phyloP scores from a whole-genome alignment of 331 rosid species.

The Malus hybrid region DNA sequence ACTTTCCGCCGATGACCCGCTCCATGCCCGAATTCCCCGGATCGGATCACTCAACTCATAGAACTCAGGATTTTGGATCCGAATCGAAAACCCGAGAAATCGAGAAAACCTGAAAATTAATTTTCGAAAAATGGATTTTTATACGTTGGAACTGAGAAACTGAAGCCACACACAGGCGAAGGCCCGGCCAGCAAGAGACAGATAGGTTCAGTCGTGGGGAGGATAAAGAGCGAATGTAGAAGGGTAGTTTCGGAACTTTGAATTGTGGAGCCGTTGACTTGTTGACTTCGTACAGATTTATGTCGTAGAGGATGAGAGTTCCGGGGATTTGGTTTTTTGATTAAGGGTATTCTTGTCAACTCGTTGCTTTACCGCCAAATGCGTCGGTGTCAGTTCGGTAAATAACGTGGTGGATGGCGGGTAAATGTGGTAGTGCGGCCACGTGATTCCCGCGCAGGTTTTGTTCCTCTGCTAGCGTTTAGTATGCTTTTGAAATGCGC shows the following conservation, averaged over 20 bases:
- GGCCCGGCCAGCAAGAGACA: not conserved
- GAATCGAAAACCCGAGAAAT: not conserved
- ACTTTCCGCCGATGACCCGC: slow-evolving; percentile 72
- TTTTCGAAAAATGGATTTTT: not conserved
- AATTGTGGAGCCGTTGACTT: not conserved
- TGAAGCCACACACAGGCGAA: slow-evolving; percentile 32
- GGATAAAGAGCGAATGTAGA: not conserved
- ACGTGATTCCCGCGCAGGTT: not conserved
- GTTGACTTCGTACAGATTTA: slow-evolving; percentile 3
- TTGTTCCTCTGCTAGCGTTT: not conserved
- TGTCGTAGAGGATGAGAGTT: not conserved
- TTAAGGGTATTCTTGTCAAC: not conserved
- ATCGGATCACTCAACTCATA: slow-evolving; percentile 26
- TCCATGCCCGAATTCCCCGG: slow-evolving; percentile 50
- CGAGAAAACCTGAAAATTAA: not conserved
- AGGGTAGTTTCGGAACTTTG: slow-evolving; percentile 22
- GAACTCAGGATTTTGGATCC: slow-evolving; percentile 9
- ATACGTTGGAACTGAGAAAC: slow-evolving; percentile 10
- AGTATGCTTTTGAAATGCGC: not conserved
- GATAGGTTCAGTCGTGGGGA: not conserved
- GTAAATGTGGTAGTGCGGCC: not conserved
- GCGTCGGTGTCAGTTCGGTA: not conserved
- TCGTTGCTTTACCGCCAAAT: not conserved
- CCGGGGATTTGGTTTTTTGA: not conserved
- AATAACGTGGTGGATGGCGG: not conserved